phyloP scores from a whole-genome alignment of 345 rosid genomes.

The Stellera chamaejasme region DNA sequence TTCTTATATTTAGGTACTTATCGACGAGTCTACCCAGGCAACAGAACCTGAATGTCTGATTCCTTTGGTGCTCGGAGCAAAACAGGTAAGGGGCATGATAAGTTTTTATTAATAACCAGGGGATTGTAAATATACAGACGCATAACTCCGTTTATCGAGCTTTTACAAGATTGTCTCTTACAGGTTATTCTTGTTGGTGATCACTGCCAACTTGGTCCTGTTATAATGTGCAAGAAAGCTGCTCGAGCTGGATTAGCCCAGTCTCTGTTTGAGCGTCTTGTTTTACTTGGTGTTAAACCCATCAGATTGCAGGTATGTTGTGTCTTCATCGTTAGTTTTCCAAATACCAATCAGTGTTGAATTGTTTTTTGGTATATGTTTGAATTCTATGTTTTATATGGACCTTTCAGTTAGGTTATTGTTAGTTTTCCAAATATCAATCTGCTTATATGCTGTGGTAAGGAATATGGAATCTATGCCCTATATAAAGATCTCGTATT shows the following conservation, averaged over 20 bases:
- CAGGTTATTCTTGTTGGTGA: conserved; percentile 99
- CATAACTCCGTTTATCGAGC: background rate
- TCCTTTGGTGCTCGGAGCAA: conserved; percentile 96
- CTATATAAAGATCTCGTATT: no score
- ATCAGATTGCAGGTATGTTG: conserved; percentile 88
- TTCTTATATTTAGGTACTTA: conserved; percentile 59
- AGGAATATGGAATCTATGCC: no score
- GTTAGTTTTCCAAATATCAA: no score
- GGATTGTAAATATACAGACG: no score
- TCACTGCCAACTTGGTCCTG: conserved; percentile 99
- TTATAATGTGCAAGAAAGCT: conserved; percentile 99
- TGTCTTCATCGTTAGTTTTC: conserved; percentile 9
- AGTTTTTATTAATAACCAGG: background rate
- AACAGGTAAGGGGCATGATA: conserved; percentile 53
- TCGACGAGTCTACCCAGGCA: conserved; percentile 99
- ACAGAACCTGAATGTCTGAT: conserved; percentile 99
- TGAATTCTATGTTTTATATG: background rate
- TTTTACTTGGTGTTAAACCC: conserved; percentile 94
- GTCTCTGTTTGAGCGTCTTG: conserved; percentile 95
- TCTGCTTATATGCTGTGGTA: no score
- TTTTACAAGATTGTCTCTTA: conserved; percentile 11
- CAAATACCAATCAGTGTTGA: background rate
- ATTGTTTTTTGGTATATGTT: background rate
- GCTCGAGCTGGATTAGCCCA: conserved; percentile 99
- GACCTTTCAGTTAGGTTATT: background rate